Conservation (phyloP, 257 asterid genomes). For the Handroanthus guayacan region DNA sequence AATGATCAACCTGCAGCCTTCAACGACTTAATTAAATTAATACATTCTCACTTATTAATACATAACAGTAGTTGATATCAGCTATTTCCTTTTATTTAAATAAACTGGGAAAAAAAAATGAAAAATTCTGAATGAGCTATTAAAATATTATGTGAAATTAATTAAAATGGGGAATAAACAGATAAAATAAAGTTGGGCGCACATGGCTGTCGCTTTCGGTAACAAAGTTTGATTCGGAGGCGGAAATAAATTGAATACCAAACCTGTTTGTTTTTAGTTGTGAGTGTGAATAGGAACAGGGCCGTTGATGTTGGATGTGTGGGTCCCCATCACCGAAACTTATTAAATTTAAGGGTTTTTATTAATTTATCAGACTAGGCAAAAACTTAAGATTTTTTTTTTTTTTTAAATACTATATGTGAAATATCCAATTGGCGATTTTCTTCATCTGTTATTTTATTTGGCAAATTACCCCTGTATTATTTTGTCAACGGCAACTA, state of each 20-base stretch:
- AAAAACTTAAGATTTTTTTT: too few species aligned
- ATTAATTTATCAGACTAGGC: not conserved
- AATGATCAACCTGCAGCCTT: not conserved
- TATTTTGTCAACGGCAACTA: too few species aligned
- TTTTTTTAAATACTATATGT: too few species aligned
- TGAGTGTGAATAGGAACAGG: slow-evolving; percentile 18
- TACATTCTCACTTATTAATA: not conserved
- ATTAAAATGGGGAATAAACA: slow-evolving; percentile 20
- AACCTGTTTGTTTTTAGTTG: slow-evolving; percentile 30
- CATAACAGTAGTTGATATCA: not conserved
- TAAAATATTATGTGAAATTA: not conserved
- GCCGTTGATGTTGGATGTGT: not conserved
- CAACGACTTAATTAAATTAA: not conserved
- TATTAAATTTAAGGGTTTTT: not conserved
- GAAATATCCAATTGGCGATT: too few species aligned
- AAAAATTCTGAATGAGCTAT: not conserved
- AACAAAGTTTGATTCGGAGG: slow-evolving; percentile 31
- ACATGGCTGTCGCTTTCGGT: slow-evolving; percentile 72
- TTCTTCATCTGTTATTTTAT: too few species aligned
- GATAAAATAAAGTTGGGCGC: slow-evolving; percentile 40
- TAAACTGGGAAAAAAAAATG: not conserved
- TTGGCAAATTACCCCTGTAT: too few species aligned
- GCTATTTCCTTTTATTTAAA: not conserved
- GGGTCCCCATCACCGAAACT: slow-evolving; percentile 34
- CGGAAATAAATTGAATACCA: slow-evolving; percentile 37